These are phyloP conservation scores for Gonapodya sp. DNA, from an alignment of 192 early-diverging fungal genomes.

Conservation along the genomic window DNA sequence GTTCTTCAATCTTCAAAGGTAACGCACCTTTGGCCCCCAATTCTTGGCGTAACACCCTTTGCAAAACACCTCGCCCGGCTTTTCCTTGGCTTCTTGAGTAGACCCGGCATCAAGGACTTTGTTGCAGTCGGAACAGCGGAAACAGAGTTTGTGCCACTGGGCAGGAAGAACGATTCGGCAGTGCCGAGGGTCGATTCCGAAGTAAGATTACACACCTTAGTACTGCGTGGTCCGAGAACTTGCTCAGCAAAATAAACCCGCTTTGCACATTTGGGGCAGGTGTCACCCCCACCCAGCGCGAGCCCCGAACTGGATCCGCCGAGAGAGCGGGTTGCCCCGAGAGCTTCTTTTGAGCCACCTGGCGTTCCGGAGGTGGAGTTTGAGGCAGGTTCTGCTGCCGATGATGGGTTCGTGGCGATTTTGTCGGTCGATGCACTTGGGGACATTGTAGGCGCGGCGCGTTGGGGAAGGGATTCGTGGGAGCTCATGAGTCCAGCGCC, in stretches of 20 bases:
- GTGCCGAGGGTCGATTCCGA: too few species aligned
- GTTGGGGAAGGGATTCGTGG: background rate
- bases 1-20: background rate
- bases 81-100: background rate
- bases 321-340: too few species aligned
- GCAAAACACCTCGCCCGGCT: background rate
- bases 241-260: constrained; percentile 6
- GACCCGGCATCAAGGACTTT: background rate
- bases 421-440: background rate
- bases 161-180: too few species aligned
- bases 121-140: background rate
- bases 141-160: constrained; percentile 11
- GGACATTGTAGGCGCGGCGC: background rate
- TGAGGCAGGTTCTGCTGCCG: background rate
- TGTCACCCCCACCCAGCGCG: constrained; percentile 2
- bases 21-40: constrained; percentile 1
- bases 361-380: too few species aligned
- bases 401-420: background rate
- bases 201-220: too few species aligned
- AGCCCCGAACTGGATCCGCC: background rate
- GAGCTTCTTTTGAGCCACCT: too few species aligned
- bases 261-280: constrained; percentile 4
- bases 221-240: background rate
- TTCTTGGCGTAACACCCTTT: background rate
- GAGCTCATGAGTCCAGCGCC: background rate